Conservation (phyloP, 163 green algal genomes). For the Prototheca wickerhamii region DNA sequence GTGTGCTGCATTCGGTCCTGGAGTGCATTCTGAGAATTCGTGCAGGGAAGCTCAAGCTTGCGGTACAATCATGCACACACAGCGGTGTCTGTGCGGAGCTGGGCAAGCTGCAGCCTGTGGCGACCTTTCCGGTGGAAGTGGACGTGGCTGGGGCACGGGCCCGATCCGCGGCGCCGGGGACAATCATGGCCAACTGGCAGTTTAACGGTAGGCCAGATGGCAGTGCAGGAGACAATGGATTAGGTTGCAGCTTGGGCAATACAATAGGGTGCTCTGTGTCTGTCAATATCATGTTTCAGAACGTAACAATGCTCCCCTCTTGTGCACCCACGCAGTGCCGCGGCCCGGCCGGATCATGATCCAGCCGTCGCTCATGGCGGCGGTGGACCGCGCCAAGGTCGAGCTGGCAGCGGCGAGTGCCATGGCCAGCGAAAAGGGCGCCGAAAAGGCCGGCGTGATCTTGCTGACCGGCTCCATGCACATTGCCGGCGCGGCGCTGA, state of each 20-base stretch:
- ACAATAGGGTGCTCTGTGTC: too few species aligned
- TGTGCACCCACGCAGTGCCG: conserved; percentile 10
- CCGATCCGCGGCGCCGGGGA: conserved; percentile 40
- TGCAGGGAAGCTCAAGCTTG: too few species aligned
- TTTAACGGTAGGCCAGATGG: neutral
- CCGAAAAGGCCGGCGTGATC: conserved; percentile 51
- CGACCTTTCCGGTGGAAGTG: conserved; percentile 60
- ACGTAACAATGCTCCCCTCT: conserved; percentile 6
- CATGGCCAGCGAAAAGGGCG: neutral
- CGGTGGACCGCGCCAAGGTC: conserved; percentile 44
- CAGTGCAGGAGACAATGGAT: neutral
- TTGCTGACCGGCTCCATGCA: conserved; percentile 65
- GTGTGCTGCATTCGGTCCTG: neutral
- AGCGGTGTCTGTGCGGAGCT: conserved; percentile 43
- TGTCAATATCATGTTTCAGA: conserved; percentile 1
- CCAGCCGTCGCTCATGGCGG: conserved; percentile 53
- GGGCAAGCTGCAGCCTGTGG: conserved; percentile 22
- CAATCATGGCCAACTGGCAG: conserved; percentile 65
- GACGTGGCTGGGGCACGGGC: conserved; percentile 49
- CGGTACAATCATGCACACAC: neutral
- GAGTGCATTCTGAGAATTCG: too few species aligned
- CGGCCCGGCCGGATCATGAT: conserved; percentile 35
- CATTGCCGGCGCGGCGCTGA: conserved; percentile 47
- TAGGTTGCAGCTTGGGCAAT: too few species aligned
- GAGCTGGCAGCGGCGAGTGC: conserved; percentile 38